Percentiles rank a stretch among this genome's conserved stretches.
These are phyloP conservation scores for Dothiorella sarmentorum DNA, from an alignment of 2,329 filamentous ascomycete species.

Conservation along the genomic window DNA sequence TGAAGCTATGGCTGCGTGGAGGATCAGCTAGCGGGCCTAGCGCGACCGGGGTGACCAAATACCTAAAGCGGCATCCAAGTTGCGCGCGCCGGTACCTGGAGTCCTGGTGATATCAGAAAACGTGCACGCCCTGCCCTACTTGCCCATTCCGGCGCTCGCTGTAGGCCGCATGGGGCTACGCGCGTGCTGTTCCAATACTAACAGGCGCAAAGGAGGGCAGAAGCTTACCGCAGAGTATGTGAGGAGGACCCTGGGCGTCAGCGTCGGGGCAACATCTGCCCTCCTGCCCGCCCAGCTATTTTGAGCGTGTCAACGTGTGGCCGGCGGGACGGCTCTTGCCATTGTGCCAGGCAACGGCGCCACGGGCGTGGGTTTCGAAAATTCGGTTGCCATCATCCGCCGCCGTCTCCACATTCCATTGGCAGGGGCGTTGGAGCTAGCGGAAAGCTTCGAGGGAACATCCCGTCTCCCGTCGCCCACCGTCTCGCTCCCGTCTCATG, in stretches of 20 bases:
- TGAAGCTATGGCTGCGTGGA: background rate
- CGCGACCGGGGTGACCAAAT: conserved; percentile 5
- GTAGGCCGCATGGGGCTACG: background rate
- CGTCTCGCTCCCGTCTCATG: conserved; percentile 6
- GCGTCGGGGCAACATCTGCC: conserved; percentile 9
- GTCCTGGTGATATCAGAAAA: conserved; percentile 13
- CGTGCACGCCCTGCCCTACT: conserved; percentile 1
- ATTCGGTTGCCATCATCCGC: background rate
- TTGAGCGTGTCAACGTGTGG: conserved; percentile 6
- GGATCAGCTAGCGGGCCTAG: conserved; percentile 12
- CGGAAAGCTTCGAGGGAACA: conserved; percentile 4
- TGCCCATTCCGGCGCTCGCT: background rate
- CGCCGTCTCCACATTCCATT: conserved; percentile 5
- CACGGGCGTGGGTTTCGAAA: background rate
- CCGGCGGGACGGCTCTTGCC: conserved; percentile 7
- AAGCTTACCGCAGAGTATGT: background rate
- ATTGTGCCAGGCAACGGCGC: conserved; percentile 2
- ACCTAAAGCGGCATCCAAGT: too few relatives aligned
- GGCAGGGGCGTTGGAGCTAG: conserved; percentile 1
- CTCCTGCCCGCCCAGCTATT: conserved; percentile 13
- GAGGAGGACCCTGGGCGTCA: background rate
- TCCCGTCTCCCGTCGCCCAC: conserved; percentile 4
- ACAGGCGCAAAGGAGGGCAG: background rate
- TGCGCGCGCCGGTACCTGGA: background rate
- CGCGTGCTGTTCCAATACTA: conserved; percentile 6